Base-by-base conservation (phyloP, 2,329 filamentous ascomycete species). In the Alternaria consortialis region DNA sequence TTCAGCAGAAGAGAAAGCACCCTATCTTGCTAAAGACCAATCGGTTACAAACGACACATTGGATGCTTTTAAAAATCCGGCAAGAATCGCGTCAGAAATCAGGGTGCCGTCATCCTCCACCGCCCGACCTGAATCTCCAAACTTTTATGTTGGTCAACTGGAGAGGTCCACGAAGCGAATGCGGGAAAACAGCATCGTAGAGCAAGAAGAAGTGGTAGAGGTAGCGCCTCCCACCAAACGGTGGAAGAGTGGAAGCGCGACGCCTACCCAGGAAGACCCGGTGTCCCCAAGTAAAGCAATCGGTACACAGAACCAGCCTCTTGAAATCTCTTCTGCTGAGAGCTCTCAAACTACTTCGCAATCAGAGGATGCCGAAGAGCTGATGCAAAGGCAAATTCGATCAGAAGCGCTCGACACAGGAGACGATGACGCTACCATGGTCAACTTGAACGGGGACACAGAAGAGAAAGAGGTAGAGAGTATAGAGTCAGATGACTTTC, bases 41-140 rank as follows among this genome's bases (percentile, higher is more conserved):
- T 53, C 56, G 23, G 56, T 61, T 17, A 57, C 62, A 12, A 32
- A 44, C 32, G 27, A 23, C 8, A 60, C 31, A 17, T 52, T 62
- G 32, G 44, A 63, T 8, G 47, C 68, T 44, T 37, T 17, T 4
- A 56, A 40, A 7, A 32, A 46, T 8, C 32, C 32, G 27, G 55
- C 44, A 5, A 58, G 50, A n/a, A 23, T 43, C 9, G 36, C 55
- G 15, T 61, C 64, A 7, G 60, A 65, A 4, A 34, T 48, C 12
- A 66, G 57, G 37, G 9, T 61, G 37, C 42, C 58, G 46, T 72
- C 71, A 32, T 72, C 69, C 25, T 70, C 70, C 15, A 74, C 72
- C 4, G 67, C 60, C 2, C 61, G 60, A 32, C 64, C 70, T 23
- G 63, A 70, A 52, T 73, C 73, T n/a, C 72, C 73, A 5, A 62